Evolutionary conservation across 805 yeast genomes (phyloP), one percentile per base, ranked within the genome.

Genomic region (Saturnispora sekii): DNA sequence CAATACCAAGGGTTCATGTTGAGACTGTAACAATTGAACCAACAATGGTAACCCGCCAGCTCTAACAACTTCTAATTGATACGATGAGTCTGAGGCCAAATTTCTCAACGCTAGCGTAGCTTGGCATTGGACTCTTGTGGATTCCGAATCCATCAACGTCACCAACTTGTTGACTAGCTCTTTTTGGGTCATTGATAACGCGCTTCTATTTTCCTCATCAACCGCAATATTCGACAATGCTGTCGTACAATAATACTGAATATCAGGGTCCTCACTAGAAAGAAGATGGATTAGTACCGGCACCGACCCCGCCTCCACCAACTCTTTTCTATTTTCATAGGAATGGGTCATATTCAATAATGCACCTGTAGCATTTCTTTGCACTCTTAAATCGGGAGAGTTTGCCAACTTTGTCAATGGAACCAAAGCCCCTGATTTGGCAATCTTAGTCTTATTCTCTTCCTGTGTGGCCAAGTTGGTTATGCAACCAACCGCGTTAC

Each of bases 401-500:
- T 85, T 88, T 11, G 98, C 98, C 51, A 93, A 73, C 64, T 86
- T 87, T 1, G 97, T 90, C 56, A 93, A 74, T 3, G 98, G 98
- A 29, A 87, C 81, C 48, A 93, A 73, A 1, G 98, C 98, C 15
- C 98, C 99, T 17, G 94, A 81, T 40, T 88, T 82, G 16, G 99
- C 99, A 57, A 93, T 93, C 62, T 87, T 88, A 43, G 93, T 81
- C 64, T 93, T 93, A 67, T 93, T 93, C 58, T 87, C 96, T 65
- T 93, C 99, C 66, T 86, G 96, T 6, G 98, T 93, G 7, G 98
- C 98, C 64, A 93, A 76, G 61, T 93, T 93, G 32, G 99, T 93
- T 59, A 93, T 89, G 63, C 98, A 93, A 14, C 99, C 99, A 46
- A 93, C 98, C 2, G 99, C 98, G 61, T 93, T 93, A 65, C 99